These are phyloP conservation scores for Penicillium sp. DNA, from an alignment of 2,329 filamentous ascomycete genomes.

Conservation along the genomic window DNA sequence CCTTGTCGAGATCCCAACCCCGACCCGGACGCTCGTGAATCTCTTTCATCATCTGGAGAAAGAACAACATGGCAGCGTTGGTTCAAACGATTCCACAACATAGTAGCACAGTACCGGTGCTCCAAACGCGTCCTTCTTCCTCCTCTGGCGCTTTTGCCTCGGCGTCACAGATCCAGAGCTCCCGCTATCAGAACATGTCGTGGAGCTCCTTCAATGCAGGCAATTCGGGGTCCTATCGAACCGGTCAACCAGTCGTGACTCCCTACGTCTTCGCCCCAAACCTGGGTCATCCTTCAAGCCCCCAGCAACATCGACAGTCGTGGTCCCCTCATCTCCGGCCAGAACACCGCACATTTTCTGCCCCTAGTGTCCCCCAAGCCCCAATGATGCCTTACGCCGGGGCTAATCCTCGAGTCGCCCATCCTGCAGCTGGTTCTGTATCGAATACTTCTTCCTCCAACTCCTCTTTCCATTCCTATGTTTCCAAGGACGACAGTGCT, in stretches of 20 bases:
- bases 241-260: conserved; percentile 59
- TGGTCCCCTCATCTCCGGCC: conserved; percentile 52
- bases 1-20: conserved; percentile 20
- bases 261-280: conserved; percentile 74
- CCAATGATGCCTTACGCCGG: conserved; percentile 31
- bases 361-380: conserved; percentile 45
- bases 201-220: conserved; percentile 41
- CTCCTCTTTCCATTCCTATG: conserved; percentile 42
- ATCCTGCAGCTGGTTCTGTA: conserved; percentile 50
- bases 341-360: conserved; percentile 53
- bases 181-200: conserved; percentile 37
- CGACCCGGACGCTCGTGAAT: conserved; percentile 18
- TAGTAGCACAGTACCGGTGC: conserved; percentile 66
- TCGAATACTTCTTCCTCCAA: conserved; percentile 50
- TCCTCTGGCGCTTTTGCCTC: conserved; percentile 54
- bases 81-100: conserved; percentile 76
- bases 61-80: conserved; percentile 70
- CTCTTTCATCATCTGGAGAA: conserved; percentile 17
- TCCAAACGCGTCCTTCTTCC: conserved; percentile 66
- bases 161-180: conserved; percentile 33
- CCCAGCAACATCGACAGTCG: conserved; percentile 52
- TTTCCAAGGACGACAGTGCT: conserved; percentile 49
- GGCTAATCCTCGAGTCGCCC: conserved; percentile 35
- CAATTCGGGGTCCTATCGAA: conserved; percentile 44
- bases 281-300: conserved; percentile 48